Base-by-base conservation (phyloP, 2,329 filamentous ascomycete genomes). In the Monilinia vaccinii-corymbosi region DNA sequence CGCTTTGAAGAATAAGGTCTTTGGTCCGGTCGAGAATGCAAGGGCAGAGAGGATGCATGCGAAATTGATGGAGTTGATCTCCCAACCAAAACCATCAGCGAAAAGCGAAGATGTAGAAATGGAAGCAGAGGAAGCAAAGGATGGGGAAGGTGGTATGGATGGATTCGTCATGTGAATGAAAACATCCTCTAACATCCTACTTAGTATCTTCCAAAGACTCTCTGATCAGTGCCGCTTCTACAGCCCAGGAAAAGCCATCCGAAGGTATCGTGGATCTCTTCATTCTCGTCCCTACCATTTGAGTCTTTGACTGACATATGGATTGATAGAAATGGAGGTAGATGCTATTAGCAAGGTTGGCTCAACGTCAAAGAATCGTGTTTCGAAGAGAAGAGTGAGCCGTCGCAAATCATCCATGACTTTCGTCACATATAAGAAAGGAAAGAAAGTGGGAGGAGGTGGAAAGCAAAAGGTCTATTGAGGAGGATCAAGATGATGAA, bases 1-100 rank as follows among this genome's bases (percentile, higher is more conserved):
- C 67, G 86, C 83, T 69, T 81, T 96, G 65, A 92, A 92, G 74
- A 79, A 83, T 66, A 85, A 84, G 65, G 87, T 97, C 66, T 97
- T 96, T 75, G 89, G 87, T 1, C 93, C 93, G 18, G 85, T 86
- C 59, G 90, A 93, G 73, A 78, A 81, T 68, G 91, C 88, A 49
- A 84, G 93, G 67, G 87, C 86, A 57, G 87, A 92, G 74, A 86
- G 93, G 66, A 83, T 97, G 40, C 91, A 90, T 44, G 88, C 89
- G 63, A 96, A 94, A 76, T 79, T 97, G 62, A 79, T 92, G 70
- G 91, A 92, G 72, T 74, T 96, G 68, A 88, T 88, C 50, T 80
- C 86, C 60, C 85, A 91, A 71, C 86, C 89, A 62, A 91, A 88
- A 73, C 85, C 88, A 53, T 73, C 74, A 59, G 73, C 77, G 47